Conservation (phyloP, 208 protist genomes). For the Leishmania mexicana region DNA sequence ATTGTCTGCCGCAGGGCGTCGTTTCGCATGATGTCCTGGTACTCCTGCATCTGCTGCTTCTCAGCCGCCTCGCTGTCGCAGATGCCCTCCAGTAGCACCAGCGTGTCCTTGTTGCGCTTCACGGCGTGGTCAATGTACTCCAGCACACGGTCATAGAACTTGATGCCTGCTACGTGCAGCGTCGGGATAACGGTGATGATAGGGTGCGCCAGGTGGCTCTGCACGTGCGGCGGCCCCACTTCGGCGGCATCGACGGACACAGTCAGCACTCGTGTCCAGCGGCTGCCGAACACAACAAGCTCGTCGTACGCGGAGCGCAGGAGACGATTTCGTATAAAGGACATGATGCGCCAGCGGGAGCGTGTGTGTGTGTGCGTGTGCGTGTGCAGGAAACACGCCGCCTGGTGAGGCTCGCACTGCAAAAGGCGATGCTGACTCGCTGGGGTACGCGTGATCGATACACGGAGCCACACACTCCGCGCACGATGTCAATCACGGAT, state of each 20-base stretch:
- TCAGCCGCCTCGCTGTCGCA: conserved; percentile 79
- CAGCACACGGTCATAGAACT: conserved; percentile 86
- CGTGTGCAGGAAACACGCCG: background rate
- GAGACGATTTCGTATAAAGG: conserved; percentile 34
- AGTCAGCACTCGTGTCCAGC: conserved; percentile 77
- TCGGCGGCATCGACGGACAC: conserved; percentile 32
- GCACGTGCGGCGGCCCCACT: conserved; percentile 39
- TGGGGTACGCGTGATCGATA: background rate
- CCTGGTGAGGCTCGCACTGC: background rate
- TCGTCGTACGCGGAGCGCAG: conserved; percentile 70
- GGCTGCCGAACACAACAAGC: conserved; percentile 79
- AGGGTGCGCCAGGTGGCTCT: conserved; percentile 42
- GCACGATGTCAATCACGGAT: background rate
- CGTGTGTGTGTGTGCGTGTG: background rate
- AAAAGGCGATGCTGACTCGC: background rate
- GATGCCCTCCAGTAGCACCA: conserved; percentile 90
- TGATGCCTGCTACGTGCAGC: conserved; percentile 80
- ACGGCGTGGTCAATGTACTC: conserved; percentile 86
- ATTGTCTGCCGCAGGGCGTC: conserved; percentile 53
- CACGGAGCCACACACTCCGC: background rate
- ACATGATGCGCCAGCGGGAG: conserved; percentile 6
- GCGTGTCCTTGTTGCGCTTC: conserved; percentile 51
- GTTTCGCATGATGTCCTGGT: conserved; percentile 63
- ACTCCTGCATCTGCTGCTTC: conserved; percentile 83
- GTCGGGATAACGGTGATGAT: conserved; percentile 86